Base-by-base conservation (phyloP, 2,329 filamentous ascomycete genomes). In the Scedosporium minutisporum region DNA sequence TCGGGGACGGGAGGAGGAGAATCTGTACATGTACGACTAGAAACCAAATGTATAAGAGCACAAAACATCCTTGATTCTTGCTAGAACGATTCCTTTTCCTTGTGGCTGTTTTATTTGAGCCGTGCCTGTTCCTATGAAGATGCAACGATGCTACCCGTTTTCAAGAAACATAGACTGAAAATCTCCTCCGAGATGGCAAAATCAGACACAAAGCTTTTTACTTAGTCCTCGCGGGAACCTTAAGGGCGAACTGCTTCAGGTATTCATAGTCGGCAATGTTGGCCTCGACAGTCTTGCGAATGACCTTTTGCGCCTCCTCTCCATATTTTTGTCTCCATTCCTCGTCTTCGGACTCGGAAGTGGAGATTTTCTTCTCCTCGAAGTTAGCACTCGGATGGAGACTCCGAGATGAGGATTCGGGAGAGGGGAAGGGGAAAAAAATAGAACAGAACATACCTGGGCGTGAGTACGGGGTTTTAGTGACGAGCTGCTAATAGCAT, bases 401-500 rank as follows among this genome's bases (percentile, higher is more conserved):
- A 9, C 27, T 16, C 1, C 41, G 6, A 18, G 44, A 77, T 68
- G 58, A 29, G 41, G 51, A 61, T 21, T 29, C n/a, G 12, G 5
- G 33, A 42, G 18, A 61, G 58, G 29, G 60, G 58, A 62, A 65
- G 44, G 42, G 61, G 44, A 60, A 25, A 60, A 23, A 27, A 23
- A 41, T n/a, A 6, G 10, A 60, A 10, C 18, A 41, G 4, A 61
- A 74, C 81, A 74, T 75, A 87, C 84, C 73, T 84, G 80, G 27
- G 85, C 82, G 66, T 87, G 81, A 57, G 80, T 79, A 70, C 90
- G 81, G 1, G 90, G 85, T 72, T 87, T 88, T 69, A 99, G 78
- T 65, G 86, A 87, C 44, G 82, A 88, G 71, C 90, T 96, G 67
- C 89, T 81, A 68, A 97, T 90, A 14, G 92, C 95, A 78, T 97